These are phyloP conservation scores for Globisporangium paddicum DNA, from an alignment of 352 stramenopile genomes.

Conservation along the genomic window DNA sequence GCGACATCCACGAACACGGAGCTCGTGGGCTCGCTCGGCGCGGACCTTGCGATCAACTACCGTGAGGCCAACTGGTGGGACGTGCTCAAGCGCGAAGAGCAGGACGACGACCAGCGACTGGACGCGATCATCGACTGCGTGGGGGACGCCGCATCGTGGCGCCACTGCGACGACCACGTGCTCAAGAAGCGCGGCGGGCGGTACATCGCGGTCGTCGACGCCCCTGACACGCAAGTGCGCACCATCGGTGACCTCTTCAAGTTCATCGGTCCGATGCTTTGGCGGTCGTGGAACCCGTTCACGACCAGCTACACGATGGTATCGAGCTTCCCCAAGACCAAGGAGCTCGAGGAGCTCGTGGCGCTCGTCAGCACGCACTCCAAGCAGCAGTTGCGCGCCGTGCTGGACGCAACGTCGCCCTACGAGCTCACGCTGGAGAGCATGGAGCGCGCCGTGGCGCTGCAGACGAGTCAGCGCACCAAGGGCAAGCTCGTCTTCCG, in stretches of 20 bases:
- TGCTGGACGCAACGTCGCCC: constrained; percentile 59
- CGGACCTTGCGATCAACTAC: constrained; percentile 53
- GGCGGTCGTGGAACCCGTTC: constrained; percentile 27
- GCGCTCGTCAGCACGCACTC: constrained; percentile 34
- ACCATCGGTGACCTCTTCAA: constrained; percentile 19
- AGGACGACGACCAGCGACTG: constrained; percentile 13
- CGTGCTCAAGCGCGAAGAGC: constrained; percentile 5
- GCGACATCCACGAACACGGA: constrained; percentile 42
- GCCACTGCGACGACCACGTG: constrained; percentile 18
- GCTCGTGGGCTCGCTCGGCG: constrained; percentile 42
- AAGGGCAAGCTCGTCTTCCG: constrained; percentile 73
- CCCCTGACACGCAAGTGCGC: constrained; percentile 18
- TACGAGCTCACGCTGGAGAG: constrained; percentile 61
- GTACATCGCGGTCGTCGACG: constrained; percentile 35
- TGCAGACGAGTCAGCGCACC: constrained; percentile 57
- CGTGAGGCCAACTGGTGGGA: constrained; percentile 44
- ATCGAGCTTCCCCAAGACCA: constrained; percentile 24
- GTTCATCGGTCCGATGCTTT: constrained; percentile 19
- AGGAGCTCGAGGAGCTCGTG: constrained; percentile 37
- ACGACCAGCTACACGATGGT: constrained; percentile 28
- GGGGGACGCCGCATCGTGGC: constrained; percentile 27
- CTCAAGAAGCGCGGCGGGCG: constrained; percentile 14
- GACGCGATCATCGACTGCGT: constrained; percentile 46
- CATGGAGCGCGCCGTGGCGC: constrained; percentile 43
- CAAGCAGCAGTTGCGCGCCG: constrained; percentile 24